Base-by-base conservation (phyloP, 306 rosid genomes). In the Glycine soja region DNA sequence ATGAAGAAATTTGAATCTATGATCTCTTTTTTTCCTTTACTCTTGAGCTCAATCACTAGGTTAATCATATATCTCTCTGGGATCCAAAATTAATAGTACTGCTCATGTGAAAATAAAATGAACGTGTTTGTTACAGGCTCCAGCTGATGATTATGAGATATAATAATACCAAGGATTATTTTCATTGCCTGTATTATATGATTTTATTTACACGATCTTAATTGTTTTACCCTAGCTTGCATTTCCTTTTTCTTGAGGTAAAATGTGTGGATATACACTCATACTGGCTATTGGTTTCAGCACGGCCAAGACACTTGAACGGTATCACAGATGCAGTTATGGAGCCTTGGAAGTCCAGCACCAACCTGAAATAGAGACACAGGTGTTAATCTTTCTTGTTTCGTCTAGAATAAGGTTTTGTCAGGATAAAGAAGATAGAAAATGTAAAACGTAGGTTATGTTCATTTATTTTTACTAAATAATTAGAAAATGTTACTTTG, bases 261-360 rank as follows among this genome's bases (percentile, higher is more conserved):
- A 61, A 76, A 50, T 51, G 10, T 11, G 16, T 11, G 14, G 15
- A 50, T 12, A 24, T 78, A 18, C 52, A 19, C 56, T 80, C 10
- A 59, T 52, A 40, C 11, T 81, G 48, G 10, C 32, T 40, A 54
- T 13, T 78, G 10, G 48, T 85, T 88, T 61, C 86, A 93, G 98
- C 87, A 88, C 91, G 86, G 81, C 77, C 69, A 89, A 87, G 89
- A 88, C 97, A 38, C 40, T 93, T 52, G 98, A 91, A 75, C 84
- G 87, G 62, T 91, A 90, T 77, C 91, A 85, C 70, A 89, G 86
- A 77, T 86, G 88, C 87, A 85, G 88, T 64, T 88, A 90, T 88
- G 93, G 86, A 45, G 84, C 88, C 73, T 70, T 86, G 84, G 94
- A 84, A 85, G 80, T 81, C 14, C 77, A 77, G 18, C 83, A 72